Evolutionary conservation across 2,329 filamentous ascomycete genomes (phyloP), one percentile per base, ranked within the genome.

Genomic region (Furcasterigmium sp.): DNA sequence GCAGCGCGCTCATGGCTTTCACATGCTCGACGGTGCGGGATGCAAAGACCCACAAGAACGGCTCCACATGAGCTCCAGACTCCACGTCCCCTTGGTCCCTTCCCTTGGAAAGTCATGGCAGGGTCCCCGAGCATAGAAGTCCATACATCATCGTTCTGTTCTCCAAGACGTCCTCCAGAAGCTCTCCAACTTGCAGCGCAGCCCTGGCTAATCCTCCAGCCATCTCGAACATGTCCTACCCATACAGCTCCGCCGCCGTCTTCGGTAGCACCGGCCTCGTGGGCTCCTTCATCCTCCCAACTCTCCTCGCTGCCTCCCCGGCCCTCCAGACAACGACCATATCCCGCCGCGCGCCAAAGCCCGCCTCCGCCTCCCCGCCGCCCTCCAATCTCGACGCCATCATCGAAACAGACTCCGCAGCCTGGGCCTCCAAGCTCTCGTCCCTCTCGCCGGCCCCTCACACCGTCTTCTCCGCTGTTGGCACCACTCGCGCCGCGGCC

Each of bases 391-490:
- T 88, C 42, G 70, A 73, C 39, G 73, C 82, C n/a, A 68, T 86
- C 51, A 64, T 85, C 55, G 81, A 86, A 20, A 51, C 75, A 52
- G 86, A 94, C 61, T 81, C 80, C 2, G 62, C 76, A 8, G 73
- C 76, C 57, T 96, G 90, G 91, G 66, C 79, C 3, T 52, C 70
- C 9, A 67, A 75, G 52, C 74, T 93, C 39, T 58, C 71, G 7
- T 63, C 69, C 26, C 64, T 85, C 37, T 57, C 67, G 0, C 77
- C 82, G 1, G 49, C 70, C 0, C 82, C 86, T 0, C 60, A 70
- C 1, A 69, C 85, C 51, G 83, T 93, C 67, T 81, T 91, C 67
- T 90, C 86, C 3, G 80, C 80, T 2, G 75, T 96, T 1, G 91
- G 84, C 45, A 95, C 89, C 3, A 96, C 91, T 0, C 79, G 82